Percentiles rank a stretch among this genome's conserved stretches.
phyloP scores from a whole-genome alignment of 352 stramenopile species.

The Pythium vanterpoolii region DNA sequence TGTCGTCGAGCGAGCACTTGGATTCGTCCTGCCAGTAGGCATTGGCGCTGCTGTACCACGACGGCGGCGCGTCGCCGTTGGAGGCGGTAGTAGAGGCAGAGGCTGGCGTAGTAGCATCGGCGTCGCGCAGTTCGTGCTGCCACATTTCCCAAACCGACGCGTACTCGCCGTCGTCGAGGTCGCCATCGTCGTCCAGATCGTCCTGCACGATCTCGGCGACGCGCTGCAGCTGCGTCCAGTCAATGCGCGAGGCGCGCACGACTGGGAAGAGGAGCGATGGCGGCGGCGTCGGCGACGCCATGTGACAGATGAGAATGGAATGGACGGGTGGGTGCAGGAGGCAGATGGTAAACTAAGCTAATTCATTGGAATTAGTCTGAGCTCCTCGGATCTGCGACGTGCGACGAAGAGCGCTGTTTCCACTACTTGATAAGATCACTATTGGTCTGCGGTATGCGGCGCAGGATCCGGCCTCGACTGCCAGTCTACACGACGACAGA shows the following conservation, averaged over 20 bases:
- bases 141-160: slow-evolving; percentile 78
- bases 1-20: slow-evolving; percentile 91
- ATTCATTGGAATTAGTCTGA: background rate
- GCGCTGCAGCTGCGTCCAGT: slow-evolving; percentile 52
- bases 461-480: background rate
- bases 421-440: slow-evolving; percentile 11
- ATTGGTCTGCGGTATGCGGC: too few relatives aligned
- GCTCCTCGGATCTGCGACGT: slow-evolving; percentile 1
- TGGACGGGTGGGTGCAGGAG: background rate
- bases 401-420: background rate
- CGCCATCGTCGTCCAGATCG: slow-evolving; percentile 52
- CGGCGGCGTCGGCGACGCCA: background rate
- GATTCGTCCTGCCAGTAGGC: slow-evolving; percentile 83
- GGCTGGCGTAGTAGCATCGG: slow-evolving; percentile 10
- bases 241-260: slow-evolving; percentile 30
- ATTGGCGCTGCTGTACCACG: slow-evolving; percentile 72
- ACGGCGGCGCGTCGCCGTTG: slow-evolving; percentile 18
- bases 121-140: slow-evolving; percentile 51
- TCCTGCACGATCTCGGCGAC: slow-evolving; percentile 55
- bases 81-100: slow-evolving; percentile 1
- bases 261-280: slow-evolving; percentile 25
- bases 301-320: background rate
- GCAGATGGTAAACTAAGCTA: slow-evolving; percentile 1
- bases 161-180: slow-evolving; percentile 66
- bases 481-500: background rate